Conservation (phyloP, 352 stramenopile species). For the Phytophthora aleatoria region DNA sequence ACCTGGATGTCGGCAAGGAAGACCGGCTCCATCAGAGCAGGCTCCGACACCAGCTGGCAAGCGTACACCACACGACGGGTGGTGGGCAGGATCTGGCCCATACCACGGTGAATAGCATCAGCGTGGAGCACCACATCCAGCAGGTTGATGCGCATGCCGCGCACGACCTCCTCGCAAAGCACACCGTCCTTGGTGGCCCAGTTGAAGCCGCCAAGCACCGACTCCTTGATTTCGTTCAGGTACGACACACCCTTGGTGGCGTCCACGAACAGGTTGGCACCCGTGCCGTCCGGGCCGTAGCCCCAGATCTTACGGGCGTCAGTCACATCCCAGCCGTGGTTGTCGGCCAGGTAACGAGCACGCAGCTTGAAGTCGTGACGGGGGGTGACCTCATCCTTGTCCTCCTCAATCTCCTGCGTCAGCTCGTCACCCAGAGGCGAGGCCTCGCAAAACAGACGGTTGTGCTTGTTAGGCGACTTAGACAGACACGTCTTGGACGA, state of each 20-base stretch:
- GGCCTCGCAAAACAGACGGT: conserved; percentile 98
- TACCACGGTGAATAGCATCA: conserved; percentile 99
- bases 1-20: conserved; percentile 99
- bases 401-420: conserved; percentile 97
- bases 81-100: conserved; percentile 99
- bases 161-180: conserved; percentile 98
- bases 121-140: conserved; percentile 99
- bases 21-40: conserved; percentile 97
- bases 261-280: conserved; percentile 99
- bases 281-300: conserved; percentile 98
- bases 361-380: conserved; percentile 97
- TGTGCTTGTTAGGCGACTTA: conserved; percentile 99
- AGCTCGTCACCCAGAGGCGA: conserved; percentile 93
- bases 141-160: conserved; percentile 97
- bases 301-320: conserved; percentile 99
- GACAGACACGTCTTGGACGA: conserved; percentile 97
- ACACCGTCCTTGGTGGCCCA: conserved; percentile 98
- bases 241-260: conserved; percentile 99
- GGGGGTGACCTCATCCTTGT: conserved; percentile 90
- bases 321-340: conserved; percentile 97
- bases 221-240: conserved; percentile 99
- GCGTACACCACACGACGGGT: conserved; percentile 98
- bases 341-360: conserved; percentile 97
- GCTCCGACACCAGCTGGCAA: conserved; percentile 94
- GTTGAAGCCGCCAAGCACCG: conserved; percentile 98